These are phyloP conservation scores for Gossypium arboreum DNA, from an alignment of 345 rosid species.

Conservation along the genomic window DNA sequence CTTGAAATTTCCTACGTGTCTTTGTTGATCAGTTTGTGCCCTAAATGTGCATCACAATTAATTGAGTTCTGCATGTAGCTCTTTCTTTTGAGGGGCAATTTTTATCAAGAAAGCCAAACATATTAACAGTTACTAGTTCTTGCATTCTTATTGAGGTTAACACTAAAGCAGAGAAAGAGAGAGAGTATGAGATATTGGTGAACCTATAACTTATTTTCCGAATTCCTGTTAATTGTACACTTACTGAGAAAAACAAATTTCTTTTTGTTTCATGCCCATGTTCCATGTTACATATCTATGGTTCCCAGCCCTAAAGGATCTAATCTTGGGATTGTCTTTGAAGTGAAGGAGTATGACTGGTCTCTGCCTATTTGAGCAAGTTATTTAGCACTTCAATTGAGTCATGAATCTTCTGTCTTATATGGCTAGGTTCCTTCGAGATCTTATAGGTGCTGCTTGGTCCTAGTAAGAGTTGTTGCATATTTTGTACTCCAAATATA, in stretches of 20 bases:
- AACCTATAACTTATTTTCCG: background rate
- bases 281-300: background rate
- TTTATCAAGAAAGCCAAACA: background rate
- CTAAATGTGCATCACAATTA: background rate
- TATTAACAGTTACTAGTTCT: background rate
- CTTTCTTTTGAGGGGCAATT: background rate
- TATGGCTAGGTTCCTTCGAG: background rate
- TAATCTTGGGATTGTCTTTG: background rate
- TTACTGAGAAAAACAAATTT: background rate
- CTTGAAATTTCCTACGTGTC: background rate
- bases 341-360: background rate
- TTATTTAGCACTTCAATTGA: background rate
- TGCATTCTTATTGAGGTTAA: background rate
- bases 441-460: background rate
- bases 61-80: background rate
- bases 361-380: background rate
- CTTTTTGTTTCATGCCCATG: background rate
- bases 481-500: background rate
- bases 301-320: background rate
- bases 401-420: background rate
- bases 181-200: background rate
- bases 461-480: background rate
- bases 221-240: background rate
- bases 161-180: background rate
- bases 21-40: background rate